Evolutionary conservation across 2,329 filamentous ascomycete genomes (phyloP), one percentile per base, ranked within the genome.

Genomic region (Alternaria viburni): DNA sequence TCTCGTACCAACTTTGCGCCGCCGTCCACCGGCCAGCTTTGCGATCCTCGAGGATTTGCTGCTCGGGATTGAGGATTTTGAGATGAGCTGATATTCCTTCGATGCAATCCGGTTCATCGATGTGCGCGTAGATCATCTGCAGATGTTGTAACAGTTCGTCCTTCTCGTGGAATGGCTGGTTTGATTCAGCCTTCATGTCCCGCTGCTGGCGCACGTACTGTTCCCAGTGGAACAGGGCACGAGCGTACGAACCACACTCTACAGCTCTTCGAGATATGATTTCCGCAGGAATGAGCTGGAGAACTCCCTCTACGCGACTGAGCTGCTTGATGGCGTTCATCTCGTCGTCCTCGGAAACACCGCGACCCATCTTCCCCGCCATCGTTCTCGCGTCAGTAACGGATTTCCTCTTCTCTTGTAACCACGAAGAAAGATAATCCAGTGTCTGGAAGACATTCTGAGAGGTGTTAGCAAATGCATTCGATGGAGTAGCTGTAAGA

Each of bases 1-100:
- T 89, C 77, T 99, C 94, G 79, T 97, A 98, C 96, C 96, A 99
- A 67, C 93, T 97, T 81, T 98, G 96, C 23, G 94, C 96, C 55
- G 95, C 93, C 15, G 92, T 90, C 94, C 96, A 99, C 66, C 94
- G 87, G 5, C 96, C 96, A 19, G 94, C 92, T 79, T 97, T 98
- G 61, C 92, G 89, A 80, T 99, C 93, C 72, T 96, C 93, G 59
- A 97, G 85, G 30, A 97, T 91, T 77, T 98, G 94, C 77, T 97
- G 95, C 64, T 97, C 92, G 54, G 97, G 90, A 69, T 96, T 92
- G n/a, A 98, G 83, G 11, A 93, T 89, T 62, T 91, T 91, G 4
- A 98, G 84, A 76, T 96, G 91, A 19, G 93, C 89, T 2, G 95
- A 97, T 64, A 99, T 95, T 3, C 96, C 96, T 76, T 98, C 94